Evolutionary conservation across 176 grass and related monocot genomes (phyloP).

Genomic region (Bolboschoenus planiculmis): DNA sequence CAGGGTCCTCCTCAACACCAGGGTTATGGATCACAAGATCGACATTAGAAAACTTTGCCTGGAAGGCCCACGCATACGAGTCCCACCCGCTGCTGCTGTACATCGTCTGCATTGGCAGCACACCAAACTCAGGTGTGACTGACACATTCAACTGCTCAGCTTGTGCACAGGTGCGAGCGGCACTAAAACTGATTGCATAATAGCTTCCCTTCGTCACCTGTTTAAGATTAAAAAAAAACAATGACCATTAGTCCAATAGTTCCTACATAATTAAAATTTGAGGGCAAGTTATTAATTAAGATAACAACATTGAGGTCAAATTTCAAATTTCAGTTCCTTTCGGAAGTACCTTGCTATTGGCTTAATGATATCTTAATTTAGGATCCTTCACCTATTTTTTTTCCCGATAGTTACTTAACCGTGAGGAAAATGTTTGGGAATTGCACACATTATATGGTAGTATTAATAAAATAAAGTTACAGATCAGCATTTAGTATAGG

Average conservation of each 20-base stretch:
- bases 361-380: neutral
- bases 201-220: constrained; percentile 27
- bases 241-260: neutral
- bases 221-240: neutral
- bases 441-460: neutral
- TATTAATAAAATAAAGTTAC: neutral
- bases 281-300: neutral
- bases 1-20: constrained; percentile 78
- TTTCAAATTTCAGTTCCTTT: neutral
- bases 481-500: neutral
- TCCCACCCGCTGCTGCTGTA: constrained; percentile 96
- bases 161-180: constrained; percentile 86
- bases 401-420: neutral
- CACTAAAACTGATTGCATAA: constrained; percentile 91
- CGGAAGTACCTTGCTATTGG: too few relatives aligned
- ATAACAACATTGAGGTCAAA: neutral
- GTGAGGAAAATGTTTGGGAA: neutral
- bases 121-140: constrained; percentile 63
- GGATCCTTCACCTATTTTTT: neutral
- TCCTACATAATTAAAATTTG: neutral
- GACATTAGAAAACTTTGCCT: constrained; percentile 42
- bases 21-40: constrained; percentile 74
- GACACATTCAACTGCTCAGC: constrained; percentile 75
- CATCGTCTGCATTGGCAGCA: constrained; percentile 77
- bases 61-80: constrained; percentile 84